Percentiles rank a stretch among this genome's conserved stretches.
Evolutionary conservation across 2,329 filamentous ascomycete genomes (phyloP).

Genomic region (Coleophoma crateriformis): DNA sequence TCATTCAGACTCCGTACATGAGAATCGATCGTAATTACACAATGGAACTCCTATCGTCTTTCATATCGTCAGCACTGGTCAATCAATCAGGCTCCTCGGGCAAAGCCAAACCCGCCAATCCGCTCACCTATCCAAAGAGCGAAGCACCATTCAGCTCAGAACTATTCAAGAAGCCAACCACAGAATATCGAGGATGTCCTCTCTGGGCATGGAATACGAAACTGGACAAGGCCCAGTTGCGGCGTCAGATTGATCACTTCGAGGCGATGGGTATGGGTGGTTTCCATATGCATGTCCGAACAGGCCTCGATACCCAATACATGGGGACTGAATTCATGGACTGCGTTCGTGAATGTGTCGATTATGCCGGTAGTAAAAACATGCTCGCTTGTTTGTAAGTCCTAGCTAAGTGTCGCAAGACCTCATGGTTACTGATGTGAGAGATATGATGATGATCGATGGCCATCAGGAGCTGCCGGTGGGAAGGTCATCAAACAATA

Average conservation of each 20-base stretch:
- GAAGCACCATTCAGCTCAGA: slow-evolving; percentile 16
- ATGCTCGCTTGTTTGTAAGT: slow-evolving; percentile 27
- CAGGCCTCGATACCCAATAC: slow-evolving; percentile 27
- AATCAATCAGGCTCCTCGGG: neutral
- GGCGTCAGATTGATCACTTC: slow-evolving; percentile 25
- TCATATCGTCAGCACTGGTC: slow-evolving; percentile 2
- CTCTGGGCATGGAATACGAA: slow-evolving; percentile 27
- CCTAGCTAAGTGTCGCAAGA: neutral
- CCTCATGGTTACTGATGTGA: neutral
- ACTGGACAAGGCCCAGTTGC: slow-evolving; percentile 21
- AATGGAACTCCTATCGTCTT: slow-evolving; percentile 11
- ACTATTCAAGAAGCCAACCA: slow-evolving; percentile 23
- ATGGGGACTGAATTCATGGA: slow-evolving; percentile 27
- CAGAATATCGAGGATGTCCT: slow-evolving; percentile 27
- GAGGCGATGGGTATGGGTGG: slow-evolving; percentile 27
- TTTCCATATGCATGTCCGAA: slow-evolving; percentile 26
- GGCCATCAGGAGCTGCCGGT: slow-evolving; percentile 25
- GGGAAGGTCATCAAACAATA: slow-evolving; percentile 21
- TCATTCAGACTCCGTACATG: too few species aligned
- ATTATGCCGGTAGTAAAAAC: slow-evolving; percentile 23
- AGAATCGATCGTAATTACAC: neutral
- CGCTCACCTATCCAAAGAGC: slow-evolving; percentile 24
- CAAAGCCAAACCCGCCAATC: slow-evolving; percentile 10
- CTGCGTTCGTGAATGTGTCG: slow-evolving; percentile 23
- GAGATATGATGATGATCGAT: slow-evolving; percentile 27